A percentile compares a stretch with the other conserved stretches of the same genome.
Conservation (phyloP, 495 filamentous ascomycete species). For the Diplogelasinospora grovesii region DNA sequence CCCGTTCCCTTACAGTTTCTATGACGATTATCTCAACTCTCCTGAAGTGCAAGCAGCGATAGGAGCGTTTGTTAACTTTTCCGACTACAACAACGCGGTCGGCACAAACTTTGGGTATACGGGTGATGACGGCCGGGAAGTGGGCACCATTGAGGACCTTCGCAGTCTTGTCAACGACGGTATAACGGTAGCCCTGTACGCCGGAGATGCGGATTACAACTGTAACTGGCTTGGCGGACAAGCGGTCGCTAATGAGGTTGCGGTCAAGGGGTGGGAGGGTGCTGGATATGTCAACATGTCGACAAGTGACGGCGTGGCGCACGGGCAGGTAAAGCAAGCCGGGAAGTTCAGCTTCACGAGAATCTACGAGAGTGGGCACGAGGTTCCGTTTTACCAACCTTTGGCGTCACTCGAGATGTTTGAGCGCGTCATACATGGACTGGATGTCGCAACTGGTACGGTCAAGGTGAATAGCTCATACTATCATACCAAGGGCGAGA, state of each 20-base stretch:
- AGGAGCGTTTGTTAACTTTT: constrained; percentile 53
- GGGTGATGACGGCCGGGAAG: constrained; percentile 50
- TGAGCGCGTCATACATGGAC: constrained; percentile 47
- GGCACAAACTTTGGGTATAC: constrained; percentile 45
- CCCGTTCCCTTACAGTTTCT: constrained; percentile 56
- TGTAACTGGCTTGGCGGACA: constrained; percentile 50
- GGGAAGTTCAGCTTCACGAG: constrained; percentile 58
- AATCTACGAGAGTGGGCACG: constrained; percentile 60
- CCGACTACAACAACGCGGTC: constrained; percentile 41
- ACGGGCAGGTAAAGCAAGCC: constrained; percentile 58
- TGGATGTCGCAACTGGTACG: constrained; percentile 56
- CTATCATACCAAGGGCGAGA: constrained; percentile 46
- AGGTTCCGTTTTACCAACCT: constrained; percentile 67
- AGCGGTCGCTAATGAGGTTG: constrained; percentile 41
- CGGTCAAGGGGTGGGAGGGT: constrained; percentile 37
- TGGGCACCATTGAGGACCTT: constrained; percentile 44
- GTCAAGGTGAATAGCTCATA: constrained; percentile 15
- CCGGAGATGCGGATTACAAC: constrained; percentile 44
- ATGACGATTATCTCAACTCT: constrained; percentile 52
- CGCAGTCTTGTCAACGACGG: constrained; percentile 42
- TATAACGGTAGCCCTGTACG: constrained; percentile 50
- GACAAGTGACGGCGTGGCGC: constrained; percentile 49
- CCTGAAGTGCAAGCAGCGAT: constrained; percentile 50
- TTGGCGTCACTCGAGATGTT: constrained; percentile 54
- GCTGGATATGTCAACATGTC: constrained; percentile 50